Evolutionary conservation across 148 eudicot species (phyloP).

Genomic region (Linanthus parryae): DNA sequence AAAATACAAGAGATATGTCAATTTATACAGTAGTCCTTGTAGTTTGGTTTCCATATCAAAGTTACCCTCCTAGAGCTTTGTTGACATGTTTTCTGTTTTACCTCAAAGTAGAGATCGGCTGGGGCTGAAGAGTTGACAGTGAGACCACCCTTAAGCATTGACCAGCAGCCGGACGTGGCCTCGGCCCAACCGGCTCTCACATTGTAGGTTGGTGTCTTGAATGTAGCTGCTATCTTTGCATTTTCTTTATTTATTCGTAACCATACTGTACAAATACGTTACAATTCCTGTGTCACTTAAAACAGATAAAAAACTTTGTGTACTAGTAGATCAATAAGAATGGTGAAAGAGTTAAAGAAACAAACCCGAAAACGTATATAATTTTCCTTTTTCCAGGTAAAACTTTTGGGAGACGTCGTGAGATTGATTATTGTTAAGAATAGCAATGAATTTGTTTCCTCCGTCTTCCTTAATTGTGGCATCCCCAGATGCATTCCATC

Average conservation of each 20-base stretch:
- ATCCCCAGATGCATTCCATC: constrained; percentile 43
- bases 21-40: no score
- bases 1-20: no score
- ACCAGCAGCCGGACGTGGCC: constrained; percentile 62
- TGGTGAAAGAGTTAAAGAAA: neutral
- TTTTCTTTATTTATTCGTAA: constrained; percentile 36
- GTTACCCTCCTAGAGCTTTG: no score
- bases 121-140: constrained; percentile 24
- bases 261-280: constrained; percentile 38
- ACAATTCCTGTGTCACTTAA: neutral
- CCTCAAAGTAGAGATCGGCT: constrained; percentile 46
- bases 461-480: constrained; percentile 33
- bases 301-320: neutral
- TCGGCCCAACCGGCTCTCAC: constrained; percentile 34
- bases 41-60: no score
- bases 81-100: no score
- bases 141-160: constrained; percentile 79
- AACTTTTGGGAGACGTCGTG: constrained; percentile 31
- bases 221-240: constrained; percentile 26
- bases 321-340: no score
- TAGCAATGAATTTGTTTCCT: no score
- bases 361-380: constrained; percentile 59
- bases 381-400: no score
- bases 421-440: constrained; percentile 19
- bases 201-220: constrained; percentile 26